Percentiles rank a stretch among this genome's conserved stretches.
phyloP scores from a whole-genome alignment of 2,329 filamentous ascomycete species.

The Paracamarosporium sp. region DNA sequence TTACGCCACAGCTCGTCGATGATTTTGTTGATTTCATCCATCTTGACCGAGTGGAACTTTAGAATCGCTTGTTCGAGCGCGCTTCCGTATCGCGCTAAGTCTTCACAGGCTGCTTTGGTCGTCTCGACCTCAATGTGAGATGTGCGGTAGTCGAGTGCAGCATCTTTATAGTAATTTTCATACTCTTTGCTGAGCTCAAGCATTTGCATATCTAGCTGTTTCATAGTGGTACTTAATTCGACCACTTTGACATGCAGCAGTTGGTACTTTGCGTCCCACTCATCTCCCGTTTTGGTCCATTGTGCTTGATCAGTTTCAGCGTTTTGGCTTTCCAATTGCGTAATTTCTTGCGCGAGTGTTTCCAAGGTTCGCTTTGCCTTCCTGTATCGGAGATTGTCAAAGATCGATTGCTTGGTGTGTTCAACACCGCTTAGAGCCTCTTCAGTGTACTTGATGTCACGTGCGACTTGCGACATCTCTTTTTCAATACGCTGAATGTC shows the following conservation, averaged over 20 bases:
- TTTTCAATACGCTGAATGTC: conserved; percentile 70
- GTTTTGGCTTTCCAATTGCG: conserved; percentile 76
- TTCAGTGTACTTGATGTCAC: conserved; percentile 77
- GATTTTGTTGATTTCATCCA: conserved; percentile 97
- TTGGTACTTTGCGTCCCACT: conserved; percentile 72
- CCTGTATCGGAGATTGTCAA: conserved; percentile 87
- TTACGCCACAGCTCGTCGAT: conserved; percentile 96
- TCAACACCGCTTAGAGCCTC: conserved; percentile 80
- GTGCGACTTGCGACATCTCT: conserved; percentile 71
- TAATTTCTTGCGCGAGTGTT: conserved; percentile 72
- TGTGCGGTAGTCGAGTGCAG: conserved; percentile 80
- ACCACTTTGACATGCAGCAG: conserved; percentile 75
- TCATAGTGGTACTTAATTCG: conserved; percentile 77
- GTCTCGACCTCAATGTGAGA: conserved; percentile 89
- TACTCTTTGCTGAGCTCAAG: conserved; percentile 76
- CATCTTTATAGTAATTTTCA: conserved; percentile 85
- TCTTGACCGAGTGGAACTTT: conserved; percentile 94
- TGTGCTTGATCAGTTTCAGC: conserved; percentile 82
- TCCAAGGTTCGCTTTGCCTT: conserved; percentile 74
- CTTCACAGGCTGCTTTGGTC: conserved; percentile 90
- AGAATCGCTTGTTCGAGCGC: conserved; percentile 97
- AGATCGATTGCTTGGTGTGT: conserved; percentile 83
- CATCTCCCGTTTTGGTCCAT: conserved; percentile 72
- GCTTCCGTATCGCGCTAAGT: conserved; percentile 79
- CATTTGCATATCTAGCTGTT: conserved; percentile 83